Evolutionary conservation across 495 filamentous ascomycete genomes (phyloP), one percentile per base, ranked within the genome.

Genomic region (Aspergillus ellipticus): DNA sequence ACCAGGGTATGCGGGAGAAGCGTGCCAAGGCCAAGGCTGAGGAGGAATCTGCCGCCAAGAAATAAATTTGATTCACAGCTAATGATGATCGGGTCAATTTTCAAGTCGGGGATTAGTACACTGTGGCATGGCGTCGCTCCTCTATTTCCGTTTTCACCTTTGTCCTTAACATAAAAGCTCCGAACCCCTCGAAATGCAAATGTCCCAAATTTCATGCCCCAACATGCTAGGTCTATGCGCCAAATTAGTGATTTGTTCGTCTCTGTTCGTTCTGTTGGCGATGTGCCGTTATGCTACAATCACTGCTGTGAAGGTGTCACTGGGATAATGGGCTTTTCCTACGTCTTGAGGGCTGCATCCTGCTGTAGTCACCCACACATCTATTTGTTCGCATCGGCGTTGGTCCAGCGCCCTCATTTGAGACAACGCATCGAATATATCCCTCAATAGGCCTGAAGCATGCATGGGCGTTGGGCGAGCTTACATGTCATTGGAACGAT

Each of bases 1-100:
- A 88, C 64, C 70, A 82, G 33, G 94, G 94, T 68, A 80, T 82
- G 66, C 86, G 92, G 72, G 92, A 94, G 82, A 97, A 97, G 91
- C 85, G 94, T 67, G 87, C 83, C 54, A 88, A 87, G 85, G 88
- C 85, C 56, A 96, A 96, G 89, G 90, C 88, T 65, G 89, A 92
- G 53, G 95, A 95, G 78, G 89, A 86, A 57, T 82, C 82, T 72
- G 85, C 85, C 66, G 85, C 86, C 83, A 97, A 88, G 83, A 87
- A 98, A 88, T 97, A 95, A 83, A 79, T 76, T 74, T 75, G 70
- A 72, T 69, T 69, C 61, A 63, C 66, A 66, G 66, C 62, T 74
- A 72, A 74, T 76, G 73, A 76, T 74, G 72, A 74, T 74, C 66
- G 67, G 68, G 70, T 74, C 66, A 65, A 69, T 74, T 72, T 74